Base-by-base conservation (phyloP, 257 asterid genomes). In the Striga asiatica region DNA sequence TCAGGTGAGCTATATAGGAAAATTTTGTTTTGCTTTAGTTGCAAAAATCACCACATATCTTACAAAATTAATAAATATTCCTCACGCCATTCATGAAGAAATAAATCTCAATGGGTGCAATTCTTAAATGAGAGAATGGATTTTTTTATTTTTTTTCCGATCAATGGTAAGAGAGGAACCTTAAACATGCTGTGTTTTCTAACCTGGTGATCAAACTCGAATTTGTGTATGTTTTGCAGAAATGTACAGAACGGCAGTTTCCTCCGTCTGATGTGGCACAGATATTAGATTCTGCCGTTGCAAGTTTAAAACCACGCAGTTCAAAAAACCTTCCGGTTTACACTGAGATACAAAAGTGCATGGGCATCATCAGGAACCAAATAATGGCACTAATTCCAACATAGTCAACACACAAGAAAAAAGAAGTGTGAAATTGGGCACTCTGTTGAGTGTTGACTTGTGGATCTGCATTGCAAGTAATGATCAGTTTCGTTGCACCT, bases 331-430 rank as follows among this genome's bases (percentile, higher is more conserved):
- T 74, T 20, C 80, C 85, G 9, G 58, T 82, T 49, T 88, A 82
- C 66, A 66, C 80, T 2, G 95, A 88, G 62, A 88, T 88, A 67
- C 91, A 78, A 63, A 81, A 88, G 58, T 81, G 97, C 79, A 76
- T 88, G 93, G 89, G 97, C 48, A 84, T 88, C 34, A 76, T 88
- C 71, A 80, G 70, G 78, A 88, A 76, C 86, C 89, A 88, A 67
- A 88, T 88, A 65, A 66, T 84, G 80, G 93, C 95, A 34, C 76
- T 84, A 19, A 69, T 88, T 58, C 91, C 96, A 12, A 84, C 82
- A 4, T 83, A 69, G 60, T 12, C 41, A 11, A n/a, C n/a, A n/a
- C n/a, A n/a, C n/a, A n/a, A n/a, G n/a, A n/a, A n/a, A n/a, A n/a
- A 34, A 41, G 17, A 41, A 14, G 2, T 0, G 45, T 6, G 2